Evolutionary conservation across 352 stramenopile species (phyloP).

Genomic region (Globisporangium mamillatum): DNA sequence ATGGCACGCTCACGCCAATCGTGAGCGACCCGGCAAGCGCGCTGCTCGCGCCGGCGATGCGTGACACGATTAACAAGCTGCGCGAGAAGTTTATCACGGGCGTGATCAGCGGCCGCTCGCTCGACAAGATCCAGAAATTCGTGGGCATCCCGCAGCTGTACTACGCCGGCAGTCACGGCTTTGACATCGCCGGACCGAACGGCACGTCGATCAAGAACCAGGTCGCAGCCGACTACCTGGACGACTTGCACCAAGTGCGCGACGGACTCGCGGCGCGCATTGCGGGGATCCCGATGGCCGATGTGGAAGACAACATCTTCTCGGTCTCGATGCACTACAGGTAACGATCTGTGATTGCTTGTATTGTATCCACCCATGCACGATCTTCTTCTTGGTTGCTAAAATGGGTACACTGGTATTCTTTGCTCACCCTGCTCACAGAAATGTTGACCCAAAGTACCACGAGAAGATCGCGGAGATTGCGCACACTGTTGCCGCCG

Average conservation of each 20-base stretch:
- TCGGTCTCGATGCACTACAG: slow-evolving; percentile 88
- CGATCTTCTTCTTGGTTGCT: neutral
- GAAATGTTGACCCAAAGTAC: slow-evolving; percentile 49
- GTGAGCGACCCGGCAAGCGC: slow-evolving; percentile 84
- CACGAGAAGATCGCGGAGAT: slow-evolving; percentile 45
- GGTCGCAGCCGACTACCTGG: slow-evolving; percentile 72
- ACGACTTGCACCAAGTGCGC: slow-evolving; percentile 55
- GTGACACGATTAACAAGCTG: slow-evolving; percentile 73
- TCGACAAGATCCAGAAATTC: slow-evolving; percentile 89
- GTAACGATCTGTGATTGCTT: slow-evolving; percentile 25
- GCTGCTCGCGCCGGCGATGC: slow-evolving; percentile 60
- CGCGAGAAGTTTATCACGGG: slow-evolving; percentile 80
- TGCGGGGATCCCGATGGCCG: slow-evolving; percentile 47
- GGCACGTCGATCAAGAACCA: slow-evolving; percentile 83
- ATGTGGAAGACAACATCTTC: slow-evolving; percentile 90
- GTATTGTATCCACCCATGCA: neutral
- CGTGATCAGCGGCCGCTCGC: slow-evolving; percentile 82
- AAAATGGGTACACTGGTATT: neutral
- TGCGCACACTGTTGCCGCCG: slow-evolving; percentile 31
- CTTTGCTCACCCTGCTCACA: slow-evolving; percentile 11
- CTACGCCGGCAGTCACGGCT: slow-evolving; percentile 89
- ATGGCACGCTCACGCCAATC: slow-evolving; percentile 89
- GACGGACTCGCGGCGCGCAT: slow-evolving; percentile 47
- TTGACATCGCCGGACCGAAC: slow-evolving; percentile 84
- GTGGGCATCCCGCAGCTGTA: slow-evolving; percentile 86